Evolutionary conservation across 2,329 filamentous ascomycete species (phyloP).

Genomic region (Hymenoscyphus occultus): DNA sequence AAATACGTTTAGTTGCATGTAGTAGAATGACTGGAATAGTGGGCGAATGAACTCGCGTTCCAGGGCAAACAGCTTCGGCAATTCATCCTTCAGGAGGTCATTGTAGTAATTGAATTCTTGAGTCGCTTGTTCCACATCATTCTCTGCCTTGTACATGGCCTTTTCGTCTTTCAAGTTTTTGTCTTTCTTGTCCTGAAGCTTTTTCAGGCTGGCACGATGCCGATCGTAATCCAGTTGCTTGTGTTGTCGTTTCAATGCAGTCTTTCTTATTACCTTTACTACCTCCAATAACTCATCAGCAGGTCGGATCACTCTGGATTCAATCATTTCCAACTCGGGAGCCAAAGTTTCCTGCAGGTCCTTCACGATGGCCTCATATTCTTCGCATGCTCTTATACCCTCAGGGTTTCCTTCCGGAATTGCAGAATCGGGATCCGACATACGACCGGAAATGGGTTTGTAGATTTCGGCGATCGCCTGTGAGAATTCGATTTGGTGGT

Average conservation of each 20-base stretch:
- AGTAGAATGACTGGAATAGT: constrained; percentile 98
- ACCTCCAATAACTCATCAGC: constrained; percentile 92
- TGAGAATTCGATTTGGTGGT: constrained; percentile 97
- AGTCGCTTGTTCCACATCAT: constrained; percentile 83
- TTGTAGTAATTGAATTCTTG: constrained; percentile 99
- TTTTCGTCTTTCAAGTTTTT: constrained; percentile 96
- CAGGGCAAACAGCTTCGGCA: constrained; percentile 85
- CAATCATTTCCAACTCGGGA: constrained; percentile 97
- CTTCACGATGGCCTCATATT: constrained; percentile 88
- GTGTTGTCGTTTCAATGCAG: constrained; percentile 85
- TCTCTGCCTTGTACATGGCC: constrained; percentile 92
- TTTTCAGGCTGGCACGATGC: constrained; percentile 79
- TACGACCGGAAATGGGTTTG: constrained; percentile 93
- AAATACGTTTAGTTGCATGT: constrained; percentile 99
- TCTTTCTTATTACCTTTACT: constrained; percentile 92
- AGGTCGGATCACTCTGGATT: constrained; percentile 83
- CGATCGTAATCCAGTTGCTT: constrained; percentile 97
- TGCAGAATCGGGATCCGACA: constrained; percentile 86
- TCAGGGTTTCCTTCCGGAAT: constrained; percentile 83
- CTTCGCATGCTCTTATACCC: constrained; percentile 91
- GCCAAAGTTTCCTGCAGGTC: constrained; percentile 85
- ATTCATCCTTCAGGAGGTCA: constrained; percentile 90
- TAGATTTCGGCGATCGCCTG: constrained; percentile 95
- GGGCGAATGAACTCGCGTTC: constrained; percentile 95
- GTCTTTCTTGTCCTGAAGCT: constrained; percentile 96